Base-by-base conservation (phyloP, 2,329 filamentous ascomycete species). In the Malbranchea zuffiana region DNA sequence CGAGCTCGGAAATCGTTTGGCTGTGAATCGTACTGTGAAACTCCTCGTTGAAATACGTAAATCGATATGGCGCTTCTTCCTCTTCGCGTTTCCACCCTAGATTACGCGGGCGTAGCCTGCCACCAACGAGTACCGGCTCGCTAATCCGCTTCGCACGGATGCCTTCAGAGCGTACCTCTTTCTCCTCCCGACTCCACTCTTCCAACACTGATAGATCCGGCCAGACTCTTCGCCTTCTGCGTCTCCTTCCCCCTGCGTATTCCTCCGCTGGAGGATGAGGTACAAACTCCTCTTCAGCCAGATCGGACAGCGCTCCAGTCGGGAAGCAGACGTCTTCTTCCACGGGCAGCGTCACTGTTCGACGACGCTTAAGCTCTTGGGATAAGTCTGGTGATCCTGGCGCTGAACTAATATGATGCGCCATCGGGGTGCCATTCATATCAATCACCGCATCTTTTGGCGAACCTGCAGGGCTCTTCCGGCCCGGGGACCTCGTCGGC, bases 41-140 rank as follows among this genome's bases (percentile, higher is more conserved):
- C 45, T 94, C 85, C 55, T 96, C 90, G 58, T 96, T 96, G 69
- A 98, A 98, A 59, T 98, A 98, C 0, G 90, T 96, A 57, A 95
- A 98, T 17, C 90, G 75, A 57, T 92, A 96, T 0, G 90, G 90
- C 0, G 80, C 77, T 46, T 95, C 88, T 45, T 88, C 83, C 45
- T 90, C 83, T 36, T 83, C 78, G 25, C 81, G 75, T 56, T 85
- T 88, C 88, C 88, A 98, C 10, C 74, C 74, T 48, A 73, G 74
- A 45, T 82, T 78, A 25, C 83, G 76, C 8, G 87, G 86, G 4
- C 90, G 78, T 29, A 98, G 65, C 37, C 90, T 75, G 0, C 90
- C 90, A 42, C 88, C 88, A 41, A 98, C 80, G 48, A 96, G 75
- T 52, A 95, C 78, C 6, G 90, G 90, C 55, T 98, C 90, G 4